Conservation (phyloP, 495 filamentous ascomycete genomes). For the Venustampulla echinocandica region DNA sequence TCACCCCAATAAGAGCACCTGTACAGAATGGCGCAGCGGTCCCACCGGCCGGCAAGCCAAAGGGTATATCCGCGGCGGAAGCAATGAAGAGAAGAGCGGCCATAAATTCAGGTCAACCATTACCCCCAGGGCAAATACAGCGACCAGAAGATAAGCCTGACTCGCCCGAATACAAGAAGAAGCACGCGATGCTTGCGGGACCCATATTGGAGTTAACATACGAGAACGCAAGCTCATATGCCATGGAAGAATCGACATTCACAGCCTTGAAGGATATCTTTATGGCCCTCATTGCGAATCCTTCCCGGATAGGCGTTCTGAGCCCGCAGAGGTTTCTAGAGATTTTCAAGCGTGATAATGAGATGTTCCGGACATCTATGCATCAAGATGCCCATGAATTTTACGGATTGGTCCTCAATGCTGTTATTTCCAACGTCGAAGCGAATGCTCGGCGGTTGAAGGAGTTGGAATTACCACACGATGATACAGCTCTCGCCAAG, state of each 20-base stretch:
- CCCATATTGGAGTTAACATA: slow-evolving; percentile 75
- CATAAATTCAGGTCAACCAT: slow-evolving; percentile 32
- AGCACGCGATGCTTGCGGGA: slow-evolving; percentile 77
- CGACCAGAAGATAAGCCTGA: slow-evolving; percentile 66
- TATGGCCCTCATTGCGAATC: slow-evolving; percentile 75
- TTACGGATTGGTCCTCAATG: slow-evolving; percentile 87
- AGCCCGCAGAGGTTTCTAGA: slow-evolving; percentile 90
- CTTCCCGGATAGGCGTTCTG: slow-evolving; percentile 79
- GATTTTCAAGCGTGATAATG: slow-evolving; percentile 85
- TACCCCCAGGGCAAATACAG: slow-evolving; percentile 28
- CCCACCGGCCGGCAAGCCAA: slow-evolving; percentile 38
- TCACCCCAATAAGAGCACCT: slow-evolving; percentile 30
- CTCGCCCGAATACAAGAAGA: slow-evolving; percentile 93
- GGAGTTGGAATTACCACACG: slow-evolving; percentile 36
- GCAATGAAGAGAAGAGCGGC: slow-evolving; percentile 37
- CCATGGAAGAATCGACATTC: slow-evolving; percentile 91
- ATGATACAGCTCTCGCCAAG: slow-evolving; percentile 27
- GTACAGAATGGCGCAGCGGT: slow-evolving; percentile 36
- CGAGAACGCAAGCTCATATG: slow-evolving; percentile 71
- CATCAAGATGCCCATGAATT: slow-evolving; percentile 99
- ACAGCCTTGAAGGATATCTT: slow-evolving; percentile 95
- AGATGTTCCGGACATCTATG: slow-evolving; percentile 95
- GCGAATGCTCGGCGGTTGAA: slow-evolving; percentile 55
- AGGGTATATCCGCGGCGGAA: slow-evolving; percentile 28
- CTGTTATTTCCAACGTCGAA: slow-evolving; percentile 91